Evolutionary conservation across 768 basidiomycete species (phyloP).

Genomic region (Pholiota molesta): DNA sequence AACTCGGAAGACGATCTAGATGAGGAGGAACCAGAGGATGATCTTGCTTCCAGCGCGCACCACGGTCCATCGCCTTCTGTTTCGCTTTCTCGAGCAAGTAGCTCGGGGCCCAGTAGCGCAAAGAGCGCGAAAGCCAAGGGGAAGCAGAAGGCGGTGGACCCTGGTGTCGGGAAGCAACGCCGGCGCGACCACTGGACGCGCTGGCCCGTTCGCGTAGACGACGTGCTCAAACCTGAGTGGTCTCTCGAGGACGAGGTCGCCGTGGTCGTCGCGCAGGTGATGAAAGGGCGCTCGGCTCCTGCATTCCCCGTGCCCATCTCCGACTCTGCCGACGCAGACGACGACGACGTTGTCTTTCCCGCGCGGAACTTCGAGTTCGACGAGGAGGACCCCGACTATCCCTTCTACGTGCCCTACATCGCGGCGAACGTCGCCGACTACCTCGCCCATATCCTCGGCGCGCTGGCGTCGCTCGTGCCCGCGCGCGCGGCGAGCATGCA

Average conservation of each 20-base stretch:
- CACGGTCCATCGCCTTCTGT: not conserved
- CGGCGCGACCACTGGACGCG: slow-evolving; percentile 64
- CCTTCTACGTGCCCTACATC: slow-evolving; percentile 38
- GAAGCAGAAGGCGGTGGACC: slow-evolving; percentile 23
- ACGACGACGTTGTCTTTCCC: slow-evolving; percentile 15
- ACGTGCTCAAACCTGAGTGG: slow-evolving; percentile 73
- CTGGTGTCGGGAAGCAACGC: slow-evolving; percentile 19
- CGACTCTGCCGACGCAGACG: slow-evolving; percentile 12
- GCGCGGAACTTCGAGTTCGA: slow-evolving; percentile 27
- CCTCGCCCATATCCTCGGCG: slow-evolving; percentile 54
- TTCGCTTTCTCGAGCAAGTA: slow-evolving; percentile 5
- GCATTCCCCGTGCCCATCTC: slow-evolving; percentile 15
- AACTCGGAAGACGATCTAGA: slow-evolving; percentile 26
- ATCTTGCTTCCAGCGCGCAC: not conserved
- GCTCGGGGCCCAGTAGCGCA: slow-evolving; percentile 8
- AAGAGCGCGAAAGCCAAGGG: slow-evolving; percentile 15
- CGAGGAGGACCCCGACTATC: slow-evolving; percentile 33
- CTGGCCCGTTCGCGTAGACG: slow-evolving; percentile 70
- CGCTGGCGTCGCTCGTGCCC: slow-evolving; percentile 59
- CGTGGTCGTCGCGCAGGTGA: slow-evolving; percentile 42
- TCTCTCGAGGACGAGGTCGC: slow-evolving; percentile 68
- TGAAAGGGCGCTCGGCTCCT: slow-evolving; percentile 27
- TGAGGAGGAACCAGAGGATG: slow-evolving; percentile 24
- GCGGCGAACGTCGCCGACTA: slow-evolving; percentile 45
- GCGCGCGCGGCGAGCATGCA: slow-evolving; percentile 61